Conservation (phyloP, 257 asterid species). For the Solanum bulbocastanum region DNA sequence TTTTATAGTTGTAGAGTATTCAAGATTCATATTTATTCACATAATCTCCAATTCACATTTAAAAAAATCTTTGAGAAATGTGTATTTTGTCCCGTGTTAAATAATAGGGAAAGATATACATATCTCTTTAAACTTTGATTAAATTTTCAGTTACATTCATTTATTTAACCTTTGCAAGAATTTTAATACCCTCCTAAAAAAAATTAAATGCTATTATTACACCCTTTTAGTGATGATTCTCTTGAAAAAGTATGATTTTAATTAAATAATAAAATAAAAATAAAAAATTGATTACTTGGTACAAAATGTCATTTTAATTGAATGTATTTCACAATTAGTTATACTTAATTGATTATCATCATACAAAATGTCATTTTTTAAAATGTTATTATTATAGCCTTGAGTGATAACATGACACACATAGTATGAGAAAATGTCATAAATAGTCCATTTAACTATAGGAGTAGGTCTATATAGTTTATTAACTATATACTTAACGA, state of each 20-base stretch:
- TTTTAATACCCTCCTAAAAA: neutral
- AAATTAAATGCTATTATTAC: neutral
- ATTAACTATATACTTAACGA: no score
- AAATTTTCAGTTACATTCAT: neutral
- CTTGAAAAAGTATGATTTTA: neutral
- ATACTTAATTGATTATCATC: neutral
- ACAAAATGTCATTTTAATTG: neutral
- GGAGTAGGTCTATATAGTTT: no score
- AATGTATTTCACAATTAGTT: neutral
- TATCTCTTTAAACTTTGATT: neutral
- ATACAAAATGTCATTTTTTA: neutral
- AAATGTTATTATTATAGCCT: no score
- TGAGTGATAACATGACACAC: no score
- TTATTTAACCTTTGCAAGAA: neutral
- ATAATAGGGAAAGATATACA: no score
- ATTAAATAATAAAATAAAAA: neutral
- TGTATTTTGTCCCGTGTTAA: no score
- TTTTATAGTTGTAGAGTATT: neutral
- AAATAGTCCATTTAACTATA: no score
- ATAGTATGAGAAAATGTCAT: no score
- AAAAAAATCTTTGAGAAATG: neutral
- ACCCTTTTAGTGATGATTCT: neutral
- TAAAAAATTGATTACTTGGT: neutral
- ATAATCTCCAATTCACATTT: neutral
- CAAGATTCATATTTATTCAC: neutral